A percentile compares a stretch with the other conserved stretches of the same genome.
Conservation (phyloP, 2,329 filamentous ascomycete genomes). For the Cadophora malorum region DNA sequence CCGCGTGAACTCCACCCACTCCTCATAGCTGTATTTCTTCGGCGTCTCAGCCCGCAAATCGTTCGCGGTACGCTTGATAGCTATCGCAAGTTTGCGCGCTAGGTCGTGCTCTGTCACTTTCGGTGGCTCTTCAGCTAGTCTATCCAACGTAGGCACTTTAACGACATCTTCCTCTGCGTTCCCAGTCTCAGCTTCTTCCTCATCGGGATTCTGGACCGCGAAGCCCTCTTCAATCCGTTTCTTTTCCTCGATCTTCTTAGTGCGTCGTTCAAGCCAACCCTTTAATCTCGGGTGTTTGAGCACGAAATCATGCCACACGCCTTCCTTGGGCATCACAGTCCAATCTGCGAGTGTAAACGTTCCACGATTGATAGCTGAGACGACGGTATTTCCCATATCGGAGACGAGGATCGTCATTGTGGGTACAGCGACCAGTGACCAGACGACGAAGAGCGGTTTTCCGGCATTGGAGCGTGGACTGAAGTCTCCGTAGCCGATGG, state of each 20-base stretch:
- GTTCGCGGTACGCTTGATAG: constrained; percentile 61
- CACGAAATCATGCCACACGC: constrained; percentile 59
- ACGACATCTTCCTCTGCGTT: constrained; percentile 22
- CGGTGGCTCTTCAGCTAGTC: constrained; percentile 49
- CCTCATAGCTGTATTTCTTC: constrained; percentile 68
- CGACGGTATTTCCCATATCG: constrained; percentile 69
- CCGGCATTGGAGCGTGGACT: constrained; percentile 68
- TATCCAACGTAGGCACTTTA: constrained; percentile 42
- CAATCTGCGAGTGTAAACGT: constrained; percentile 68
- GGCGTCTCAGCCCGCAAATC: constrained; percentile 55
- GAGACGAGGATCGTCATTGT: constrained; percentile 73
- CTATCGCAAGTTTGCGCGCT: constrained; percentile 59
- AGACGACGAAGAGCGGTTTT: constrained; percentile 73
- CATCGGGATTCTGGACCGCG: constrained; percentile 44
- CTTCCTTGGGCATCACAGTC: constrained; percentile 68
- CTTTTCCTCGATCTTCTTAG: constrained; percentile 50
- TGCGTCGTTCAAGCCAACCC: constrained; percentile 47
- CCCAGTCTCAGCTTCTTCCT: constrained; percentile 32
- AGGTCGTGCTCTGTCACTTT: constrained; percentile 54
- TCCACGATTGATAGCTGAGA: constrained; percentile 66
- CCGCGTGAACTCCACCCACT: constrained; percentile 71
- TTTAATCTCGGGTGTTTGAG: constrained; percentile 53
- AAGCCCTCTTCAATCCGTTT: constrained; percentile 49
- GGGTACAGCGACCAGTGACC: constrained; percentile 71
- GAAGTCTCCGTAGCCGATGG: constrained; percentile 74